A percentile compares a stretch with the other conserved stretches of the same genome.
These are phyloP conservation scores for Debaryomyces fabryi DNA, from an alignment of 1,139 yeast genomes.

Conservation along the genomic window DNA sequence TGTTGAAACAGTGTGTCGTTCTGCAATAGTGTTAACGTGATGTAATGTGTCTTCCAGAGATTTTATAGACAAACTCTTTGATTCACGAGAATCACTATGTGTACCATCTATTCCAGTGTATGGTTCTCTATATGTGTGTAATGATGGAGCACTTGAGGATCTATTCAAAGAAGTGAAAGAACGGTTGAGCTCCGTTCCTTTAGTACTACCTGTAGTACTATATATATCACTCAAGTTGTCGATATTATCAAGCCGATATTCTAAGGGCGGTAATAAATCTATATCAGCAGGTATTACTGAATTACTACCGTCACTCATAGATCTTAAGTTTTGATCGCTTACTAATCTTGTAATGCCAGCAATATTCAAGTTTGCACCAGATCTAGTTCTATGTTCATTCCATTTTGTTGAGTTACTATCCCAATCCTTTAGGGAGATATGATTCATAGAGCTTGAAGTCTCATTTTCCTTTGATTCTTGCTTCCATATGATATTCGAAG, in stretches of 20 bases:
- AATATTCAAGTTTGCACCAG: conserved; percentile 22
- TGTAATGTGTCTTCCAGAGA: conserved; percentile 3
- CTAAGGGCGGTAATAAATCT: conserved; percentile 25
- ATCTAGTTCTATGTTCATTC: conserved; percentile 25
- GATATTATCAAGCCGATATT: conserved; percentile 25
- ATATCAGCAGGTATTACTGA: background rate
- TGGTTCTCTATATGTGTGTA: conserved; percentile 37
- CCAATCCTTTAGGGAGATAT: conserved; percentile 39
- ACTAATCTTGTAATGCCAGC: conserved; percentile 16
- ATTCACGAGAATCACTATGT: background rate
- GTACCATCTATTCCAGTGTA: background rate
- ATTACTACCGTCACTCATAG: background rate
- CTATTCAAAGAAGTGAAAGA: conserved; percentile 27
- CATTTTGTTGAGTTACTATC: conserved; percentile 28
- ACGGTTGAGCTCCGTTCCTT: conserved; percentile 10
- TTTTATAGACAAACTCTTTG: background rate
- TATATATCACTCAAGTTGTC: conserved; percentile 33
- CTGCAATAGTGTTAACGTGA: conserved; percentile 18
- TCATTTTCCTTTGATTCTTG: background rate
- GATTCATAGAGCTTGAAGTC: conserved; percentile 17
- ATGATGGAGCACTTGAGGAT: conserved; percentile 45
- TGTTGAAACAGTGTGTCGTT: conserved; percentile 12
- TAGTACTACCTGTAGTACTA: conserved; percentile 12
- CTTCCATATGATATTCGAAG: conserved; percentile 6
- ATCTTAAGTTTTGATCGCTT: conserved; percentile 15